These are phyloP conservation scores for Abortiporus biennis DNA, from an alignment of 1,284 basidiomycete genomes.

Conservation along the genomic window DNA sequence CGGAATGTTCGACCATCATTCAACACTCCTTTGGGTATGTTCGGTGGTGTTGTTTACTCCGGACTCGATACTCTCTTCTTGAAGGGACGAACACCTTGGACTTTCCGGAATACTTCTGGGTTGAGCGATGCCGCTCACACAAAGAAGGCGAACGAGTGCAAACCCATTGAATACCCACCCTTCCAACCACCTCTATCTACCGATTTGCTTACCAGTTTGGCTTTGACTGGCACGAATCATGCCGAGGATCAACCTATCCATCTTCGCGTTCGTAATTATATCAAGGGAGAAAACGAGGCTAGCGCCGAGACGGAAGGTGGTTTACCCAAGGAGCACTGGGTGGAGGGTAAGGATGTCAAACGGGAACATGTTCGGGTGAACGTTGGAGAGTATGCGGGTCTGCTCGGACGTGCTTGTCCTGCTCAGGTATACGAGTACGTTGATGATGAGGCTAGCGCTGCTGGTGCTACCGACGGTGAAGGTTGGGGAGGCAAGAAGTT, in stretches of 20 bases:
- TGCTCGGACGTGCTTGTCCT: conserved; percentile 88
- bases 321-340: conserved; percentile 13
- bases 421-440: conserved; percentile 98
- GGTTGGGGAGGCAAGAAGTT: conserved; percentile 81
- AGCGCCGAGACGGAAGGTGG: conserved; percentile 8
- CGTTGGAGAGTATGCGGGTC: conserved; percentile 77
- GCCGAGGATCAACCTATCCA: conserved; percentile 95
- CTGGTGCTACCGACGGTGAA: conserved; percentile 33
- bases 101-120: conserved; percentile 65
- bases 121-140: conserved; percentile 73
- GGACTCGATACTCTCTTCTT: conserved; percentile 87
- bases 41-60: conserved; percentile 87
- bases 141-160: conserved; percentile 58
- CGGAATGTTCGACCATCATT: conserved; percentile 93
- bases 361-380: conserved; percentile 76
- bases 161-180: conserved; percentile 86
- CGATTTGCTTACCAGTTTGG: conserved; percentile 88
- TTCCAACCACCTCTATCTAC: conserved; percentile 92
- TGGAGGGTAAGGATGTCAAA: conserved; percentile 35
- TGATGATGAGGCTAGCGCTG: conserved; percentile 44
- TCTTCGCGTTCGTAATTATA: conserved; percentile 61
- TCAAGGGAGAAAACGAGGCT: conserved; percentile 38
- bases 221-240: conserved; percentile 94
- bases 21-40: conserved; percentile 79
- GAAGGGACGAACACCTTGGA: conserved; percentile 90